Evolutionary conservation across 345 rosid genomes (phyloP), one percentile per base, ranked within the genome.

Genomic region (Lenwebbia sp.): DNA sequence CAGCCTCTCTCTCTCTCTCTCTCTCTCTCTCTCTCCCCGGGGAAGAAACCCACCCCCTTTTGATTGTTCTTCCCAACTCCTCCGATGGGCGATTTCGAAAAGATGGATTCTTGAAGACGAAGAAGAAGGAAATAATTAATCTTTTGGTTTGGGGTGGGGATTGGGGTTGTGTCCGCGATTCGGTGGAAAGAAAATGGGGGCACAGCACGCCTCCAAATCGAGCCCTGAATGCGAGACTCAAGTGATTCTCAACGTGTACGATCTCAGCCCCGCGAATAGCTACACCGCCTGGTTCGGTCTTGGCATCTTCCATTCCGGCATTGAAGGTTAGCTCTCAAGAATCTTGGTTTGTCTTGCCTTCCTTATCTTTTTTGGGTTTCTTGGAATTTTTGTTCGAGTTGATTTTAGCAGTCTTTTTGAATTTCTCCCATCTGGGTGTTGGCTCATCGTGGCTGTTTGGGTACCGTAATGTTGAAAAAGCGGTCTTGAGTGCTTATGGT

Each of bases 221-320:
- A 86, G 88, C 87, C 87, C 89, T 22, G 88, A 85, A 70, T 53
- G 44, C 21, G 90, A 90, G 84, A 89, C 91, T 40, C 90, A 87
- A 74, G 97, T 97, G 89, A 14, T 89, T 54, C 90, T 97, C 84
- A 95, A 97, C 86, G 93, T 96, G 33, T 97, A 97, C 88, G 99
- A 97, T 91, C 98, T 96, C 65, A 94, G 95, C 83, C 95, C 95
- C 28, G n/a, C 91, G 89, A 97, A 97, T 88, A 89, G 88, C 84
- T 97, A 97, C 86, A 93, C 93, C 84, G 91, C 90, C 88, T 97
- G 98, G 98, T 87, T 96, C 85, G 98, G 99, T 74, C 92, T 96
- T 41, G 99, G 99, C 50, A 93, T 97, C 37, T 97, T 93, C 87
- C 99, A 96, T 92, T 96, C 99, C 30, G 99, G 97, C 88, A 90